Conservation (phyloP, 331 rosid genomes). For the Saraca asoca region DNA sequence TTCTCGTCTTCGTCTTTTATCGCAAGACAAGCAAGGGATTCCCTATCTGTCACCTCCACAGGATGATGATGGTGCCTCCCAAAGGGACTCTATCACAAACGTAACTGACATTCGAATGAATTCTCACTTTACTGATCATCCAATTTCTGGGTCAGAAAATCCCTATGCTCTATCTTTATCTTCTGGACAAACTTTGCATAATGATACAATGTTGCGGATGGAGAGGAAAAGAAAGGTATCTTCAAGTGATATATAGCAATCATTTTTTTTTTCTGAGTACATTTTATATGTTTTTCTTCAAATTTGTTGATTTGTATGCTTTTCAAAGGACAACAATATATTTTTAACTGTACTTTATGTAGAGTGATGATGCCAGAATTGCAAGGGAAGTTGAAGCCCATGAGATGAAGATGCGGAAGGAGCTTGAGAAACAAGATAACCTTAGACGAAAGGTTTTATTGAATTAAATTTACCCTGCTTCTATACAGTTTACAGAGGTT, state of each 20-base stretch:
- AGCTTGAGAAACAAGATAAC: constrained; percentile 91
- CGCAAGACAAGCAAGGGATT: constrained; percentile 66
- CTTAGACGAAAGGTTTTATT: constrained; percentile 78
- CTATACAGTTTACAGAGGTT: constrained; percentile 12
- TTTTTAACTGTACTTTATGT: constrained; percentile 33
- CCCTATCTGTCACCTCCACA: constrained; percentile 58
- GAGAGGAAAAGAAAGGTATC: constrained; percentile 88
- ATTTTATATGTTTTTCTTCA: constrained; percentile 27
- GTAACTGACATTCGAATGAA: constrained; percentile 46
- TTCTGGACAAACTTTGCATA: constrained; percentile 56
- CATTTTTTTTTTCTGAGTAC: constrained; percentile 21
- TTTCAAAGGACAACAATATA: constrained; percentile 27
- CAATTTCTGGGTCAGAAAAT: constrained; percentile 60
- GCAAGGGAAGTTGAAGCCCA: constrained; percentile 81
- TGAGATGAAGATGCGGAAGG: constrained; percentile 81
- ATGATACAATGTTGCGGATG: constrained; percentile 53
- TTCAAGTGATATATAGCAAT: constrained; percentile 25
- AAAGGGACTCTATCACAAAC: constrained; percentile 59
- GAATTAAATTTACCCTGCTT: constrained; percentile 26
- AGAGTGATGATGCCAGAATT: constrained; percentile 75
- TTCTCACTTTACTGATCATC: constrained; percentile 60
- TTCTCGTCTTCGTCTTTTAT: constrained; percentile 67
- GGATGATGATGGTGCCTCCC: constrained; percentile 50
- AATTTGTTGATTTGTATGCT: constrained; percentile 22
- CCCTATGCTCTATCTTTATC: constrained; percentile 49